Base-by-base conservation (phyloP, 192 early-diverging fungal genomes). In the Thamnidium elegans region DNA sequence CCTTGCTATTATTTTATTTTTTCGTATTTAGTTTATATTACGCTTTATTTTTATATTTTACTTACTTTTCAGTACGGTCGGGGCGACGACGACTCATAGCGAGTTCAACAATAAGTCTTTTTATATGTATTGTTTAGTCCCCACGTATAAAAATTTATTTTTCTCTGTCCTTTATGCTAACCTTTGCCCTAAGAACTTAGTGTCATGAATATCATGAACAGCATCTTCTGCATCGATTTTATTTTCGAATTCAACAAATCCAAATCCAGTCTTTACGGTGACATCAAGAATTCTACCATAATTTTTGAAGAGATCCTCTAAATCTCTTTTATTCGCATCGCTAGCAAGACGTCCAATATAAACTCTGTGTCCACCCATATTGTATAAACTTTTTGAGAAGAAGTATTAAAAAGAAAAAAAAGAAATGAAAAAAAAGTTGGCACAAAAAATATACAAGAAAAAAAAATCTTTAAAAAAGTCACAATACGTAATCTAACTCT, bases 191-290 rank as follows among this genome's bases (percentile, higher is more conserved):
- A 92, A 74, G 59, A 94, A 98, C 32, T 85, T 76, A 46, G 83
- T 86, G 66, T 86, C 91, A 67, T 96, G 84, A 70, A 92, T 83
- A 58, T 90, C 85, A 50, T 93, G 83, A 58, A 98, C 90, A 26
- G 90, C 93, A 80, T 96, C 93, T 51, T 90, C 82, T 51, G 94
- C 94, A 80, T 98, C 95, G 56, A 88, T 81, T 19, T 77, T 75
- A 72, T 93, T 88, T 51, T 86, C 86, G 70, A 93, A 96, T 79
- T 98, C 96, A 39, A 97, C 92, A 82, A 97, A 97, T 26, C 91
- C 93, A 78, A 94, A 97, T 20, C 95, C 93, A 31, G 83, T 80
- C 70, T 90, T 82, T 64, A 92, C 70, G 60, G 89, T 89, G 44
- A 94, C 86, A 70, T 95, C 92, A 70, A 82, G 78, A 69, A 94